Evolutionary conservation across 441 rosid genomes (phyloP).

Genomic region (Mallotus repandus): DNA sequence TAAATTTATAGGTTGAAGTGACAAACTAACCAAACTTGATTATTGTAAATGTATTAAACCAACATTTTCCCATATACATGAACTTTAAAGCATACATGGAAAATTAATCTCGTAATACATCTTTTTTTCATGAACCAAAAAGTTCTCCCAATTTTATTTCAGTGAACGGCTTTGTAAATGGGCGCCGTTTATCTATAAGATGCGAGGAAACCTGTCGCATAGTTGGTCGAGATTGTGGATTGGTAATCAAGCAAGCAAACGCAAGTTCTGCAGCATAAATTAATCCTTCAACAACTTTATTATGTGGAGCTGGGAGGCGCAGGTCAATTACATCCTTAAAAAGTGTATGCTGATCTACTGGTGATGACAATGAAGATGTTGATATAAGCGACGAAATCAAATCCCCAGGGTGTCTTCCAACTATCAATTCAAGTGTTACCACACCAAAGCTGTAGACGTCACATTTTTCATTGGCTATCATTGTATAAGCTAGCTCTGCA

Average conservation of each 20-base stretch:
- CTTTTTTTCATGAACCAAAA: no score
- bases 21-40: no score
- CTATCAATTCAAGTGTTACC: neutral
- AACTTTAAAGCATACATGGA: no score
- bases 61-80: no score
- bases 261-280: neutral
- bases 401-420: neutral
- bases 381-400: neutral
- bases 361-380: neutral
- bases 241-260: neutral
- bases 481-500: no score
- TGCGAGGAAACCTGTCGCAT: neutral
- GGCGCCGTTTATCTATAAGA: neutral
- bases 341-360: neutral
- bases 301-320: neutral
- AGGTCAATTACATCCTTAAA: neutral
- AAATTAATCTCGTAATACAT: no score
- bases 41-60: no score
- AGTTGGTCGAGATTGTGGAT: conserved; percentile 8
- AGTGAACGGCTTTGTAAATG: neutral
- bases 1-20: no score
- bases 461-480: no score
- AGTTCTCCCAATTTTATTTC: neutral
- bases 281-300: neutral
- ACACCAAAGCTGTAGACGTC: neutral